Conservation (phyloP, 805 yeast genomes). For the Saccharomycopsis fibuligera region DNA sequence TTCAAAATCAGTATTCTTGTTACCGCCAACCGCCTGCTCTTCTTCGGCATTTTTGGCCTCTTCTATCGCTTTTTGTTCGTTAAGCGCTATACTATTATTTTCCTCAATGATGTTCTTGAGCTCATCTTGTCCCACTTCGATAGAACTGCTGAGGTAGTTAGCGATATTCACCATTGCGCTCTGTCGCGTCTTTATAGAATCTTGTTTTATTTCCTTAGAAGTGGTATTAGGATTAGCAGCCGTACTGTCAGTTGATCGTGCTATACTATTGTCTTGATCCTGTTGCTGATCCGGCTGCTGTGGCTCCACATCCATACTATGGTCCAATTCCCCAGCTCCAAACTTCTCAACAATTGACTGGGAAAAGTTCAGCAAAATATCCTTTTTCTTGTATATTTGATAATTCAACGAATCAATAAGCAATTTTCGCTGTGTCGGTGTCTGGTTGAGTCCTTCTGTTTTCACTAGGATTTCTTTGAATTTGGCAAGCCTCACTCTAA, state of each 20-base stretch:
- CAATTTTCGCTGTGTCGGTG: slow-evolving; percentile 16
- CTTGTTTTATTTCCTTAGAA: no score
- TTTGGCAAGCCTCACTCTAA: slow-evolving; percentile 24
- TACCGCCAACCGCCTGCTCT: not conserved
- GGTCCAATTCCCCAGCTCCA: no score
- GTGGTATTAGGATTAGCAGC: no score
- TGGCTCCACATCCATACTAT: no score
- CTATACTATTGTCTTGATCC: no score
- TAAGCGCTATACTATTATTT: no score
- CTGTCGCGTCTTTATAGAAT: no score
- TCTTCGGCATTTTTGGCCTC: no score
- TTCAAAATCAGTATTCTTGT: not conserved
- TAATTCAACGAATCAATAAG: slow-evolving; percentile 12
- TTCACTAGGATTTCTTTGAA: slow-evolving; percentile 32
- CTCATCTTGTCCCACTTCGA: not conserved
- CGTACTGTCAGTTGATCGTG: no score
- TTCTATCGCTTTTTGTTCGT: not conserved
- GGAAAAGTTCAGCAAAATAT: slow-evolving; percentile 4
- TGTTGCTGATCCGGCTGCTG: no score
- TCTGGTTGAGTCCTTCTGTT: slow-evolving; percentile 28
- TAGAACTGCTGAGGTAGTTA: not conserved
- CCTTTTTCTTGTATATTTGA: slow-evolving; percentile 10
- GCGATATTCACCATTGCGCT: not conserved
- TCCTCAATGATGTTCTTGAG: slow-evolving; percentile 1
- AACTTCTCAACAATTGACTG: slow-evolving; percentile 1